phyloP scores from a whole-genome alignment of 2,329 filamentous ascomycete species.

The Fusarium fujikuroi region DNA sequence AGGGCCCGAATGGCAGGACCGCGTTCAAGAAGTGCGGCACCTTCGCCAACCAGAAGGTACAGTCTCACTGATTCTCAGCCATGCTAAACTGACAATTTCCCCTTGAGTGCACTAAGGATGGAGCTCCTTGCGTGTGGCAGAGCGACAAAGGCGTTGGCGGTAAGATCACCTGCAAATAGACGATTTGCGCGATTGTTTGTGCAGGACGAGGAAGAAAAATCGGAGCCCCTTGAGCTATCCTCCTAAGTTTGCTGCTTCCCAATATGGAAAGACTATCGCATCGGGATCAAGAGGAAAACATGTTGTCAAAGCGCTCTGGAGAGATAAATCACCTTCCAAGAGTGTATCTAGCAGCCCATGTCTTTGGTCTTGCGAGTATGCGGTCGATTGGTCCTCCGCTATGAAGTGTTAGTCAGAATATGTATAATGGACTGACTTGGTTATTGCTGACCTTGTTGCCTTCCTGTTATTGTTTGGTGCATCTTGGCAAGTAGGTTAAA shows the following conservation, averaged over 20 bases:
- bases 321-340: not conserved
- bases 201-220: accelerated
- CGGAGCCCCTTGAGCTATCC: not conserved
- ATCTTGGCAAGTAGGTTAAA: not conserved
- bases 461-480: not conserved
- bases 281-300: not conserved
- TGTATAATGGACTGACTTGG: accelerated
- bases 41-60: not conserved
- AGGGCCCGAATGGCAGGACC: not conserved
- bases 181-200: too few species aligned
- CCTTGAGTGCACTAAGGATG: not conserved
- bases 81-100: not conserved
- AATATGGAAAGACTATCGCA: not conserved
- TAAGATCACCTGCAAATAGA: not conserved
- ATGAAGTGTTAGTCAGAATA: accelerated
- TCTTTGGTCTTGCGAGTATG: not conserved
- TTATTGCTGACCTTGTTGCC: not conserved
- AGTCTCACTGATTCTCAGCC: accelerated
- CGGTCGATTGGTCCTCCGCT: too few species aligned
- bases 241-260: not conserved
- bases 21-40: not conserved
- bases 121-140: not conserved
- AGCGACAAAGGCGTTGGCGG: not conserved
- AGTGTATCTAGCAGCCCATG: not conserved
- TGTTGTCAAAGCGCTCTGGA: not conserved